Conservation (phyloP, 768 basidiomycete genomes). For the Trametes cinnabarina region DNA sequence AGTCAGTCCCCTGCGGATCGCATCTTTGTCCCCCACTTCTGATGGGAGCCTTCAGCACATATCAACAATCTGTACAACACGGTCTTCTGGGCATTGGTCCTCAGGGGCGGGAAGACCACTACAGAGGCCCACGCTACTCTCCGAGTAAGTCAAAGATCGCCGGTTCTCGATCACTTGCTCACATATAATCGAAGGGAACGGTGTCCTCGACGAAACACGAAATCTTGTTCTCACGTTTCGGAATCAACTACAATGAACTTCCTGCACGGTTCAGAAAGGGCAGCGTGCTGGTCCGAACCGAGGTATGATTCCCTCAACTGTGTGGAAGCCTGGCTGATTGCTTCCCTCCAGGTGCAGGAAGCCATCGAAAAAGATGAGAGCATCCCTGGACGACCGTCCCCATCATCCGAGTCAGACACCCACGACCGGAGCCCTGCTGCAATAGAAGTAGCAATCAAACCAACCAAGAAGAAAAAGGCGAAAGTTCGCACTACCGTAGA, state of each 20-base stretch:
- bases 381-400: too few species aligned
- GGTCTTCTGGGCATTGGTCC: conserved; percentile 89
- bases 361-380: too few species aligned
- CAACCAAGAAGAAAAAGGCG: conserved; percentile 26
- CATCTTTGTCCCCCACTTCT: too few species aligned
- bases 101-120: conserved; percentile 73
- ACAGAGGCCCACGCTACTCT: conserved; percentile 81
- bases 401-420: too few species aligned
- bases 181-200: conserved; percentile 62
- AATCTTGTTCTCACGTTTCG: conserved; percentile 77
- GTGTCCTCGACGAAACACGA: conserved; percentile 90
- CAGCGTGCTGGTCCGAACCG: conserved; percentile 72
- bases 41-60: conserved; percentile 60
- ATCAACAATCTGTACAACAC: conserved; percentile 99
- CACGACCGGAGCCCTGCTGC: too few species aligned
- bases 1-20: conserved; percentile 50
- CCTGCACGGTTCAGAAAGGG: conserved; percentile 79
- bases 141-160: conserved; percentile 45
- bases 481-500: conserved; percentile 46
- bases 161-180: neutral
- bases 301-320: too few species aligned
- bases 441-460: too few species aligned
- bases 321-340: too few species aligned
- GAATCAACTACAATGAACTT: conserved; percentile 84
- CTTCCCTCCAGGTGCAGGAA: too few species aligned